Base-by-base conservation (phyloP, 768 basidiomycete genomes). In the Suillus clintonianus region DNA sequence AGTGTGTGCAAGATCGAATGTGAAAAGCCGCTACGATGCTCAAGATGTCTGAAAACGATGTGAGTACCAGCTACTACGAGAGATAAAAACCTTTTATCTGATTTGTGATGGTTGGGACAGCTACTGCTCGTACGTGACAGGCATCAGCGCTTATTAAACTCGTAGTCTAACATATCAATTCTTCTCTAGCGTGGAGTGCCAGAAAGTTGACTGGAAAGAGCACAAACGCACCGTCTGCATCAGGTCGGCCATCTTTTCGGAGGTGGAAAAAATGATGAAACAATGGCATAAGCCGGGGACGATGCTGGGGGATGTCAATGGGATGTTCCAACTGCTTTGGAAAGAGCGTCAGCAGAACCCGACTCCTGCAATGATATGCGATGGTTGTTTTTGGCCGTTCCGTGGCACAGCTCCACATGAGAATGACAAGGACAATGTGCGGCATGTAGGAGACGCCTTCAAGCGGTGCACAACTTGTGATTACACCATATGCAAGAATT, bases 201-300 rank as follows among this genome's bases (percentile, higher is more conserved):
- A 69, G 56, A 69, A 64, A 58, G 51, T 22, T 9, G 69, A 70
- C 37, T 69, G 69, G 69, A 70, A 70, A 42, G 64, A 56, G 30
- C 69, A 70, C 41, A 70, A 70, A 51, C 62, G 68, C 59, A 67
- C 68, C 24, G 64, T 68, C 56, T 70, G 69, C 66, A 48, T 37
- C 27, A 70, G 67, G 41, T 64, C 69, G 3, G 60, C 69, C 5
- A 15, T 70, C 2, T 24, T 69, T 13, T 64, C 67, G 15, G 57
- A 64, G 45, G 7, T 69, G 14, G 65, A 70, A 27, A 69, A 64
- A 41, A 32, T 63, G 53, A 42, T 68, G 65, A 67, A 66, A 47
- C 51, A 67, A 47, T 39, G 59, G 19, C 47, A 65, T 43, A 61
- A 56, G 39, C 65, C 65, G 11, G 51, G 51, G 11, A 34, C 51